phyloP scores from a whole-genome alignment of 768 basidiomycete genomes.

The Collybia mongolica region DNA sequence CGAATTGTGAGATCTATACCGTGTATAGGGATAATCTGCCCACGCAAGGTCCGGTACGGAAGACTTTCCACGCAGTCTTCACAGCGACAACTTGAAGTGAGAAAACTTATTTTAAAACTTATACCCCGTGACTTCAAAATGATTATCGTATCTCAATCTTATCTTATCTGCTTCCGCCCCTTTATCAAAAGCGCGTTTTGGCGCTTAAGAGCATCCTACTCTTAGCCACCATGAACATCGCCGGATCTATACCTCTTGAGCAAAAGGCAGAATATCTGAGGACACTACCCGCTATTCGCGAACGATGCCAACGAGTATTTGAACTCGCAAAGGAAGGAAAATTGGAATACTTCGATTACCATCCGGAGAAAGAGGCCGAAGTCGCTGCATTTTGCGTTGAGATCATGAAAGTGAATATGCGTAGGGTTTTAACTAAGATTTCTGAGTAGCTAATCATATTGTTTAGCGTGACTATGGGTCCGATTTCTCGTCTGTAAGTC shows the following conservation, averaged over 20 bases:
- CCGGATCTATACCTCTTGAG: slow-evolving; percentile 23
- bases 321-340: slow-evolving; percentile 72
- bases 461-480: slow-evolving; percentile 76
- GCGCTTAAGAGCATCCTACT: neutral
- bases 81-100: no score
- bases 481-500: slow-evolving; percentile 59
- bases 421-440: neutral
- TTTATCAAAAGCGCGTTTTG: no score
- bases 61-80: no score
- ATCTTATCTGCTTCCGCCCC: no score
- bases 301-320: slow-evolving; percentile 78
- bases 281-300: slow-evolving; percentile 86
- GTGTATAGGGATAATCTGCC: no score
- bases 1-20: no score
- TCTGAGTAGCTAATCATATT: slow-evolving; percentile 7
- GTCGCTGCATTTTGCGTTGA: slow-evolving; percentile 73
- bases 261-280: slow-evolving; percentile 69
- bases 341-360: slow-evolving; percentile 84
- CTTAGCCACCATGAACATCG: slow-evolving; percentile 26
- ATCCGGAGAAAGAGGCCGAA: slow-evolving; percentile 68
- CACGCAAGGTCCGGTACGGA: no score
- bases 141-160: no score
- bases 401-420: slow-evolving; percentile 68
- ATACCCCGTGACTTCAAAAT: no score
- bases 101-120: no score